Conservation (phyloP, 2,329 filamentous ascomycete genomes). For the Fusarium euwallaceae region DNA sequence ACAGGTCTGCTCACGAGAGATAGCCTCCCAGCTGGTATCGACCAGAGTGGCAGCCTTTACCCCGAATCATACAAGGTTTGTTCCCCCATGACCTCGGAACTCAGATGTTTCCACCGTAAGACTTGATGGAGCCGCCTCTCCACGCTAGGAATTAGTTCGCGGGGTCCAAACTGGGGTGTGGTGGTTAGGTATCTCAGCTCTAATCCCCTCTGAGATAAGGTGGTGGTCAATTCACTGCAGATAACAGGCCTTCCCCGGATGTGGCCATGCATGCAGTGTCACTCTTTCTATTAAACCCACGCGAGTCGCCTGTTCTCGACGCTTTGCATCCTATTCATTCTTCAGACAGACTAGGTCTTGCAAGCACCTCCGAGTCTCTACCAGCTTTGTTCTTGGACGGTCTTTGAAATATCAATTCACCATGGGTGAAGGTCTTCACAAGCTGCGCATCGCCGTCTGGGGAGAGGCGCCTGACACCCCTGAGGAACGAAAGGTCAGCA, state of each 20-base stretch:
- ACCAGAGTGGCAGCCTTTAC: background rate
- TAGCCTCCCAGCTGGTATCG: no score
- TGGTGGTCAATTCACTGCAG: background rate
- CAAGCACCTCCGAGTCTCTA: background rate
- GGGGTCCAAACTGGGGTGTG: background rate
- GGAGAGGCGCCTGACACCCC: constrained; percentile 28
- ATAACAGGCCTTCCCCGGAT: background rate
- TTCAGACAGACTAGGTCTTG: background rate
- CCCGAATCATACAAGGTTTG: background rate
- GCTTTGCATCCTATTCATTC: background rate
- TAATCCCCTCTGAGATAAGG: background rate
- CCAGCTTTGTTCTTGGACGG: no score
- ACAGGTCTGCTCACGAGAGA: no score
- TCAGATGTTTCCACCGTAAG: background rate
- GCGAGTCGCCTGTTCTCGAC: background rate
- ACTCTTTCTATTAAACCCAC: background rate
- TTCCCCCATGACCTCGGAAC: background rate
- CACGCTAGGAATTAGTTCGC: background rate
- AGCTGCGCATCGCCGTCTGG: constrained; percentile 32
- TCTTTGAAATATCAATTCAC: background rate
- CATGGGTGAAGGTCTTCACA: constrained; percentile 19
- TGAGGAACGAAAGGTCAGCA: constrained; percentile 28
- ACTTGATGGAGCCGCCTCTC: background rate
- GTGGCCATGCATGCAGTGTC: background rate
- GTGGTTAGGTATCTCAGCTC: background rate